Percentiles rank a stretch among this genome's conserved stretches.
phyloP scores from a whole-genome alignment of 352 stramenopile genomes.

The Phytophthora nicotianae region DNA sequence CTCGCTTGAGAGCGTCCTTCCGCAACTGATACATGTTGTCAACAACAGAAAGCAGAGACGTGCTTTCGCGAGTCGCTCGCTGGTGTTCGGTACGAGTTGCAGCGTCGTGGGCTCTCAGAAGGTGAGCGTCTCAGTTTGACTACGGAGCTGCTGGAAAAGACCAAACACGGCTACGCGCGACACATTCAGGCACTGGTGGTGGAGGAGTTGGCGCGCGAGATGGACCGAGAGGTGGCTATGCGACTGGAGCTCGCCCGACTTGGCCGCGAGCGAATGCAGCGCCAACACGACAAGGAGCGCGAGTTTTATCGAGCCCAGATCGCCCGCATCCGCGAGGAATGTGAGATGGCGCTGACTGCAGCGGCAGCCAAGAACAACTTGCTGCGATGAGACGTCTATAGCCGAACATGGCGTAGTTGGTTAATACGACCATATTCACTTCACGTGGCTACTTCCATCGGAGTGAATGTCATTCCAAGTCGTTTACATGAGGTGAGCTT shows the following conservation, averaged over 20 bases:
- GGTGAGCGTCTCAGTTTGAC: constrained; percentile 42
- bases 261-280: constrained; percentile 52
- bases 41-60: constrained; percentile 51
- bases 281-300: constrained; percentile 58
- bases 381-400: constrained; percentile 45
- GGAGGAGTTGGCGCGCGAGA: constrained; percentile 71
- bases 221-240: constrained; percentile 59
- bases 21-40: constrained; percentile 4
- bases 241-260: constrained; percentile 51
- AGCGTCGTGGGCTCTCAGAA: constrained; percentile 45
- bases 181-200: constrained; percentile 58
- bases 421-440: too few relatives aligned
- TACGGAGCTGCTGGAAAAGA: constrained; percentile 68
- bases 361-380: constrained; percentile 78
- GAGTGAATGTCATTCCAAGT: too few relatives aligned
- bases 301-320: constrained; percentile 64
- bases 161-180: constrained; percentile 58
- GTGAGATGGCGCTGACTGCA: constrained; percentile 64
- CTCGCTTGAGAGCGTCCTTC: background rate
- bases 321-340: constrained; percentile 63
- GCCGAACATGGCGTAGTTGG: background rate
- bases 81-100: constrained; percentile 54
- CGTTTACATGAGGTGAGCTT: background rate
- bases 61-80: constrained; percentile 56
- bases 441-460: too few relatives aligned